These are phyloP conservation scores for Paracorniculantispora psalliotae DNA, from an alignment of 2,329 filamentous ascomycete genomes.

Conservation along the genomic window DNA sequence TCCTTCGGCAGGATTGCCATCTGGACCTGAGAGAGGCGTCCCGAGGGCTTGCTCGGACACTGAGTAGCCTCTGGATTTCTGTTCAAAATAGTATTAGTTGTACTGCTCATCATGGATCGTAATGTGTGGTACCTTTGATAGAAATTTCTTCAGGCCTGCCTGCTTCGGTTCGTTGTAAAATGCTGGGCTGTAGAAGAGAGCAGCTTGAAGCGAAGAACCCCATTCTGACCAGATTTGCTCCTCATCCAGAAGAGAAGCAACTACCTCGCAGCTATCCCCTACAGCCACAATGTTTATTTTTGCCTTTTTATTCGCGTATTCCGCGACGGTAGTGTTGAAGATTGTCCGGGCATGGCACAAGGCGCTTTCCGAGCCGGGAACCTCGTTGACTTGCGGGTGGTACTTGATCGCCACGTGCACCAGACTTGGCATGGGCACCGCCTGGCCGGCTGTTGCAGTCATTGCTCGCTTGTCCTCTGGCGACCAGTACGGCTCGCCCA, in stretches of 20 bases:
- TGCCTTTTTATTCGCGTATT: constrained; percentile 42
- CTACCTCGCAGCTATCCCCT: constrained; percentile 57
- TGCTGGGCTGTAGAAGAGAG: constrained; percentile 46
- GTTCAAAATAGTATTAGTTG: constrained; percentile 24
- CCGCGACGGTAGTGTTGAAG: constrained; percentile 57
- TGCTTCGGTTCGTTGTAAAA: constrained; percentile 31
- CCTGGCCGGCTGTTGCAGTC: constrained; percentile 51
- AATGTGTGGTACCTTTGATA: constrained; percentile 41
- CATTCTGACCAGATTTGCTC: constrained; percentile 46
- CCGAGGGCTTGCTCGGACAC: constrained; percentile 47
- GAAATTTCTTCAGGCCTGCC: constrained; percentile 41
- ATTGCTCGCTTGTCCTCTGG: constrained; percentile 57
- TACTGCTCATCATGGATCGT: constrained; percentile 19
- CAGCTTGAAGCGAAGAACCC: constrained; percentile 39
- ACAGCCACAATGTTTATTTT: constrained; percentile 67
- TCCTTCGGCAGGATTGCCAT: constrained; percentile 39
- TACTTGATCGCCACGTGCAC: constrained; percentile 53
- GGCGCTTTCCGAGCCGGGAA: constrained; percentile 54
- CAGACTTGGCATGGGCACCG: constrained; percentile 57
- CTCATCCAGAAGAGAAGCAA: constrained; percentile 54
- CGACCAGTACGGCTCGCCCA: constrained; percentile 74
- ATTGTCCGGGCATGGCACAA: constrained; percentile 61
- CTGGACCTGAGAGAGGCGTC: constrained; percentile 47
- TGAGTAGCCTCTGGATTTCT: constrained; percentile 57
- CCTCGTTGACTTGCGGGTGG: constrained; percentile 51